Evolutionary conservation across 805 yeast species (phyloP).

Genomic region (Ogataea populi-albae): DNA sequence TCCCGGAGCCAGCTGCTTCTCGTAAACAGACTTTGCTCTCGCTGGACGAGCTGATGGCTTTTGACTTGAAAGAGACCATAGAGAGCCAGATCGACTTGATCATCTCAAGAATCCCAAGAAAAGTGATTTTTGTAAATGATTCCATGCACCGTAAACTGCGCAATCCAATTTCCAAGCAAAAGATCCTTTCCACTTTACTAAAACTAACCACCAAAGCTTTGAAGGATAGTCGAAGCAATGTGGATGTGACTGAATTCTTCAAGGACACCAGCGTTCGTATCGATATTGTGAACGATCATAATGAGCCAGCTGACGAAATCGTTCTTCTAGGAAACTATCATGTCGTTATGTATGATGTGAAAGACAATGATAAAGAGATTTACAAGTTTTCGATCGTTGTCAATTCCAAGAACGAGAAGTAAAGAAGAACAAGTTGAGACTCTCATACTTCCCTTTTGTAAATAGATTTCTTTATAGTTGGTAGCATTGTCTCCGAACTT

Average conservation of each 20-base stretch:
- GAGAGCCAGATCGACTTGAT: constrained; percentile 21
- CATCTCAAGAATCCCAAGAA: constrained; percentile 27
- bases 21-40: constrained; percentile 15
- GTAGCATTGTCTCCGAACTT: too few species aligned
- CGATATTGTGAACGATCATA: constrained; percentile 15
- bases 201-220: constrained; percentile 11
- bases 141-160: constrained; percentile 16
- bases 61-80: constrained; percentile 22
- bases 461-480: too few species aligned
- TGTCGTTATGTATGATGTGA: constrained; percentile 15
- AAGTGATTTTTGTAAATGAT: constrained; percentile 26
- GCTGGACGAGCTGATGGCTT: constrained; percentile 27
- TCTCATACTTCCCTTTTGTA: too few species aligned
- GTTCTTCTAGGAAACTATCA: constrained; percentile 23
- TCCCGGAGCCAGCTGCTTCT: background rate
- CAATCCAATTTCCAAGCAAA: constrained; percentile 14
- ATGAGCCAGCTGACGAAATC: constrained; percentile 15
- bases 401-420: constrained; percentile 19
- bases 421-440: too few species aligned
- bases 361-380: constrained; percentile 18
- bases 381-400: constrained; percentile 20
- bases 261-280: constrained; percentile 16
- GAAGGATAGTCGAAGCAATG: constrained; percentile 13
- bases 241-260: constrained; percentile 22
- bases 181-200: constrained; percentile 12